Evolutionary conservation across 2,329 filamentous ascomycete genomes (phyloP), one percentile per base, ranked within the genome.

Genomic region (Aureobasidium leucospermi): DNA sequence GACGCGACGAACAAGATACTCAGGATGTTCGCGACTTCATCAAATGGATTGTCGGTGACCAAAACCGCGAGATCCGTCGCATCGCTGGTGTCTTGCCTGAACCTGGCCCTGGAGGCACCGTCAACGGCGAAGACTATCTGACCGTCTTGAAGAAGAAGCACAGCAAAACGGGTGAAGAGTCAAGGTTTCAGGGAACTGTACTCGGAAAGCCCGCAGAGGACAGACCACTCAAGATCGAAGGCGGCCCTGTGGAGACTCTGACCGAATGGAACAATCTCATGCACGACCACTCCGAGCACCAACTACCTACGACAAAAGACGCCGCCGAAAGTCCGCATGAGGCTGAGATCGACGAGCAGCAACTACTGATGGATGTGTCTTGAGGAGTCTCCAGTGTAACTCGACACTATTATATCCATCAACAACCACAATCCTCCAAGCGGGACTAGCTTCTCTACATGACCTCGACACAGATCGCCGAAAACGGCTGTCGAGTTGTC

Each of bases 131-230:
- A 64, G 78, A 79, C 61, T 79, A 78, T 61, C 62, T 80, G 55
- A 77, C 73, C 19, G 72, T 85, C 4, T 77, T 97, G 43, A 96
- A 96, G 74, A 94, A 92, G 75, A 96, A 95, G 70, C 89, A 96
- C 72, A 91, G 87, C 75, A 95, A 94, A 67, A 89, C 88, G 0
- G 89, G 88, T 63, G 90, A 95, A 68, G 91, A 96, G 68, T 86
- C 87, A 9, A 87, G 93, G 67, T 96, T 90, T 71, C 84, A 87
- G 65, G 90, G 90, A 32, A 96, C 93, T 0, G 82, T 94, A 0
- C 78, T 97, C 10, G 93, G 93, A 4, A 86, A 86, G 64, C 78
- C 81, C 46, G 81, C 81, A 51, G 90, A 96, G 65, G 82, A 86
- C 60, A 84, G 84, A 67, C 82, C 87, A 7, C 77, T 96, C 31